phyloP scores from a whole-genome alignment of 2,329 filamentous ascomycete species.

The Colletotrichum coccodes region DNA sequence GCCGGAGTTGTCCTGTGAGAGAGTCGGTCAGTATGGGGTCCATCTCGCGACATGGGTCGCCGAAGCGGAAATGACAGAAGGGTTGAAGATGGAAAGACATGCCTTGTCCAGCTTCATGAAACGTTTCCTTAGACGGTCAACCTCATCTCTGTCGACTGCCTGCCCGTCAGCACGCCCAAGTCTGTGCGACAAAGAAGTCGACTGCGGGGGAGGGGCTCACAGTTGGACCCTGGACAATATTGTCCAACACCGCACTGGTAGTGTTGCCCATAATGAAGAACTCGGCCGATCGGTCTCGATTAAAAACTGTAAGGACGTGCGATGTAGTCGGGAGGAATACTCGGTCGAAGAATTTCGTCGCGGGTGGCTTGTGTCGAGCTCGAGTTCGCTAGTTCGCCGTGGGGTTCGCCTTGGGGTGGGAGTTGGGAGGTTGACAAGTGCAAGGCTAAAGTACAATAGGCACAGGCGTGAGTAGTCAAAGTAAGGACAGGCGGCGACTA shows the following conservation, averaged over 20 bases:
- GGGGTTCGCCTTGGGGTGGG: constrained; percentile 12
- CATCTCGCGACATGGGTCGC: not conserved
- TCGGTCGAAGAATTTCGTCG: not conserved
- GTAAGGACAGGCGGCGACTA: constrained; percentile 13
- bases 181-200: constrained; percentile 29
- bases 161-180: constrained; percentile 23
- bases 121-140: constrained; percentile 92
- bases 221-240: constrained; percentile 97
- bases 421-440: constrained; percentile 17
- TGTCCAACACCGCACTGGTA: constrained; percentile 84
- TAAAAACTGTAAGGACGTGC: constrained; percentile 3
- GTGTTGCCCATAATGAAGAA: constrained; percentile 70
- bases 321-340: not conserved
- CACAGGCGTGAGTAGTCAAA: constrained; percentile 10
- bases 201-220: constrained; percentile 58
- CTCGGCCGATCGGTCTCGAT: constrained; percentile 10
- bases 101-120: constrained; percentile 99
- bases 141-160: constrained; percentile 94
- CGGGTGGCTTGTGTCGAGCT: constrained; percentile 18
- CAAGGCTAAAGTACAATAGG: constrained; percentile 14
- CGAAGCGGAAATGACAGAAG: not conserved
- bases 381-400: constrained; percentile 22
- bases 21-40: constrained; percentile 14
- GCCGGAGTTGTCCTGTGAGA: constrained; percentile 87
- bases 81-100: constrained; percentile 39